Conservation (phyloP, 257 asterid species). For the Sherardia arvensis region DNA sequence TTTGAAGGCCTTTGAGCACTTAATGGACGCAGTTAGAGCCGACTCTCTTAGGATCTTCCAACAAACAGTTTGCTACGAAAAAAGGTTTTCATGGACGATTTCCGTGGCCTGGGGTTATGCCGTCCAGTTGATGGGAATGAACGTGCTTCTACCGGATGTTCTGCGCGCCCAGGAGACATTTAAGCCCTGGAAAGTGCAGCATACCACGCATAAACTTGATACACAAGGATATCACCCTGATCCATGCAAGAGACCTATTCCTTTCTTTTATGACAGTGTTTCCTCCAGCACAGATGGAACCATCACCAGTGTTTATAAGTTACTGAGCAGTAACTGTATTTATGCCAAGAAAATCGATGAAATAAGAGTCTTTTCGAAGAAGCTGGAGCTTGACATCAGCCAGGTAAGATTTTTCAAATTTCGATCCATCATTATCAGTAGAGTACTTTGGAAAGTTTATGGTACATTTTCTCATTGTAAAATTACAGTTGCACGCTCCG, state of each 20-base stretch:
- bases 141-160: slow-evolving; percentile 38
- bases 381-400: slow-evolving; percentile 38
- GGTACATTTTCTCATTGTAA: neutral
- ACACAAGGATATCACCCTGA: slow-evolving; percentile 27
- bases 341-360: slow-evolving; percentile 42
- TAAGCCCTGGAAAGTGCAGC: slow-evolving; percentile 39
- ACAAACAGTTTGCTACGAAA: slow-evolving; percentile 71
- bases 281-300: slow-evolving; percentile 16
- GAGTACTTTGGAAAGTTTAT: neutral
- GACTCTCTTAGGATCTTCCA: slow-evolving; percentile 51
- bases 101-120: slow-evolving; percentile 89
- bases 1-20: slow-evolving; percentile 35
- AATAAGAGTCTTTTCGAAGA: slow-evolving; percentile 44
- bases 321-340: slow-evolving; percentile 42
- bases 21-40: slow-evolving; percentile 34
- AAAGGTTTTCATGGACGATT: slow-evolving; percentile 67
- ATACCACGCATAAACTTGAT: slow-evolving; percentile 24
- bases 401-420: slow-evolving; percentile 40
- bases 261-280: slow-evolving; percentile 37
- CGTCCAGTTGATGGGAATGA: slow-evolving; percentile 44
- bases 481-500: slow-evolving; percentile 56
- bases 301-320: slow-evolving; percentile 37
- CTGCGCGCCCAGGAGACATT: slow-evolving; percentile 44
- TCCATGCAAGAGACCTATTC: slow-evolving; percentile 48
- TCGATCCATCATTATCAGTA: neutral